Percentiles rank a stretch among this genome's conserved stretches.
Evolutionary conservation across 225 moss, liverwort and hornwort genomes (phyloP).

Genomic region (Climacium dendroides): DNA sequence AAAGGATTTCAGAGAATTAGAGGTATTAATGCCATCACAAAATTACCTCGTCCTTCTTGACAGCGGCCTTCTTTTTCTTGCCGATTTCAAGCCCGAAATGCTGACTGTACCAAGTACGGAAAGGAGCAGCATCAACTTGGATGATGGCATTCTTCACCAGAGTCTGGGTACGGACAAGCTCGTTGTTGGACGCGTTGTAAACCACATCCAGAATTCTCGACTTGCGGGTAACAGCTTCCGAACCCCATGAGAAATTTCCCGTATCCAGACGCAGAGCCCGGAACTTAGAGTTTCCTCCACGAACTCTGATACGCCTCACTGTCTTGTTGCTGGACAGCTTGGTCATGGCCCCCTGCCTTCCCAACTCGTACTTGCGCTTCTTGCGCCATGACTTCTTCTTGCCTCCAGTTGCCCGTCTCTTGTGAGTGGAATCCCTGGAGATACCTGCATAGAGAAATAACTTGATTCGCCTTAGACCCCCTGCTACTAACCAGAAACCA

Average conservation of each 20-base stretch:
- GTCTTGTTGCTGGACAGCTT: neutral
- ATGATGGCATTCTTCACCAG: conserved; percentile 63
- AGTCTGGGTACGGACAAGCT: conserved; percentile 16
- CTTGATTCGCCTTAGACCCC: neutral
- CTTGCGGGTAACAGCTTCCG: neutral
- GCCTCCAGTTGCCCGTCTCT: conserved; percentile 94
- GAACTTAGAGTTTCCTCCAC: neutral
- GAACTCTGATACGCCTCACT: neutral
- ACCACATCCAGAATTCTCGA: neutral
- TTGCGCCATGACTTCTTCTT: conserved; percentile 99
- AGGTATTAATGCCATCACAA: neutral
- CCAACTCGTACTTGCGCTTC: conserved; percentile 72
- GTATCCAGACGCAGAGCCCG: neutral
- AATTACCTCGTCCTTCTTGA: conserved; percentile 33
- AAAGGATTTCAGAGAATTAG: too few species aligned
- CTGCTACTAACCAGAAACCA: neutral
- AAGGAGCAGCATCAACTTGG: conserved; percentile 61
- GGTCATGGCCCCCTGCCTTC: neutral
- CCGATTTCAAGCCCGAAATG: conserved; percentile 53
- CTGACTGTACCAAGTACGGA: conserved; percentile 56
- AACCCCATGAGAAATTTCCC: neutral
- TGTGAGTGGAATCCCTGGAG: conserved; percentile 93
- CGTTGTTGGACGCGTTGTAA: neutral
- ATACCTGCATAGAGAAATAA: conserved; percentile 28
- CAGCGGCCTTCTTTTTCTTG: conserved; percentile 48